Percentiles rank a stretch among this genome's conserved stretches.
phyloP scores from a whole-genome alignment of 2,329 filamentous ascomycete genomes.

The Ascocoryne sarcoides region DNA sequence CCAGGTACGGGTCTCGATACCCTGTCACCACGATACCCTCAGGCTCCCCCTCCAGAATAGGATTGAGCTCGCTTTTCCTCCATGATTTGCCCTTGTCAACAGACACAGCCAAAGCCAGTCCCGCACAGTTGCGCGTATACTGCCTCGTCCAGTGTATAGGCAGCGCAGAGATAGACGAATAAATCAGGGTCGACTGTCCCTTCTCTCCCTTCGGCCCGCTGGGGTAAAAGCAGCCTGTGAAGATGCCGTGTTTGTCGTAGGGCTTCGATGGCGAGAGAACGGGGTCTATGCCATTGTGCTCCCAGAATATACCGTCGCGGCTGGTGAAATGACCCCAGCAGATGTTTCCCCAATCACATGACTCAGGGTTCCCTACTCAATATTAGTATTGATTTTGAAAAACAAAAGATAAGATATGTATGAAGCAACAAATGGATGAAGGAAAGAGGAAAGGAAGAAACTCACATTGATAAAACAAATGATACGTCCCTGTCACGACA shows the following conservation, averaged over 20 bases:
- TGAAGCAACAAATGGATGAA: no score
- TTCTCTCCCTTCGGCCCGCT: slow-evolving; percentile 11
- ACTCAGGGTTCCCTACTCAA: slow-evolving; percentile 42
- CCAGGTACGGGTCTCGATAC: slow-evolving; percentile 10
- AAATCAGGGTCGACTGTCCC: slow-evolving; percentile 15
- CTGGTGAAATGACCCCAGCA: slow-evolving; percentile 60
- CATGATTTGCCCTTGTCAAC: slow-evolving; percentile 18
- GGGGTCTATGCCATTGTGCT: slow-evolving; percentile 7
- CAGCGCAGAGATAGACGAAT: slow-evolving; percentile 15
- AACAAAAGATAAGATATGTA: no score
- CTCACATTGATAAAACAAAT: neutral
- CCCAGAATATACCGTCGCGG: slow-evolving; percentile 51
- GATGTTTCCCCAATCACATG: slow-evolving; percentile 42
- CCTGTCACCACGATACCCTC: neutral
- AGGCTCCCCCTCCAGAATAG: slow-evolving; percentile 13
- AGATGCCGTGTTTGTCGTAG: slow-evolving; percentile 17
- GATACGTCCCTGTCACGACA: neutral
- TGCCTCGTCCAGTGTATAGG: slow-evolving; percentile 19
- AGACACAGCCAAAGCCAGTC: slow-evolving; percentile 17
- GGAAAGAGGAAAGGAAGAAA: neutral
- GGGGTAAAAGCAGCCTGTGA: slow-evolving; percentile 16
- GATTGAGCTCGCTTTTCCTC: slow-evolving; percentile 16
- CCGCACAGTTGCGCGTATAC: slow-evolving; percentile 18
- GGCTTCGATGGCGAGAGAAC: slow-evolving; percentile 11
- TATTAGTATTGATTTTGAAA: neutral